Base-by-base conservation (phyloP, 1,139 yeast genomes). In the Zhuliangozyma parablackwelliae region DNA sequence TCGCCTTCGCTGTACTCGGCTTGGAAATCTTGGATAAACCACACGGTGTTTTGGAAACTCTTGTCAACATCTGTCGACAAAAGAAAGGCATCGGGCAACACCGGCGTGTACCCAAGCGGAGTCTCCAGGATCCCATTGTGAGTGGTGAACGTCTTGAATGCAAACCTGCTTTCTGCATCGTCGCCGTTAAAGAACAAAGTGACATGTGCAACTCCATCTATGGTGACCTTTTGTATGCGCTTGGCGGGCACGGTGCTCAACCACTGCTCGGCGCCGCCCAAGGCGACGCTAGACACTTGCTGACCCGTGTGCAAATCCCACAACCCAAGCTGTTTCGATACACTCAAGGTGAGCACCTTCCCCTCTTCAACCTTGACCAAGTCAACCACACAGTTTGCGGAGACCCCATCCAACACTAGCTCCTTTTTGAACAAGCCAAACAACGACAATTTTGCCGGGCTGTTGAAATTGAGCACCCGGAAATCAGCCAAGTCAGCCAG, bases 251-350 rank as follows among this genome's bases (percentile, higher is more conserved):
- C 51, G 2, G 59, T 44, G 5, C 63, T 54, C 13, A 69, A 48
- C 70, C 70, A 63, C 24, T 41, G 38, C 11, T 35, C 36, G 26
- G 34, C 36, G 23, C 47, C 51, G 9, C 41, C 38, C 30, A 60
- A 44, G 7, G 32, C 9, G 4, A 56, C 45, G 2, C 54, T 48
- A 6, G 42, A 30, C 10, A 40, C 36, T 31, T 50, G 53, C 30
- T 47, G 53, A 42, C 71, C 75, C 2, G 65, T 49, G 0, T 48
- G 37, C 20, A 80, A 46, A 40, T 75, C 71, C 88, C 89, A 82
- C 23, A 82, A 49, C 46, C 75, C 76, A 31, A 83, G 48, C 10
- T 57, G 56, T 47, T 74, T 76, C 43, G 69, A 63, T n/a, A 75
- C 69, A 0, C 80, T 63, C 28, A 79, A 47, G 4, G 63, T 52